These are phyloP conservation scores for Quercus cerris DNA, from an alignment of 306 rosid species.

Conservation along the genomic window DNA sequence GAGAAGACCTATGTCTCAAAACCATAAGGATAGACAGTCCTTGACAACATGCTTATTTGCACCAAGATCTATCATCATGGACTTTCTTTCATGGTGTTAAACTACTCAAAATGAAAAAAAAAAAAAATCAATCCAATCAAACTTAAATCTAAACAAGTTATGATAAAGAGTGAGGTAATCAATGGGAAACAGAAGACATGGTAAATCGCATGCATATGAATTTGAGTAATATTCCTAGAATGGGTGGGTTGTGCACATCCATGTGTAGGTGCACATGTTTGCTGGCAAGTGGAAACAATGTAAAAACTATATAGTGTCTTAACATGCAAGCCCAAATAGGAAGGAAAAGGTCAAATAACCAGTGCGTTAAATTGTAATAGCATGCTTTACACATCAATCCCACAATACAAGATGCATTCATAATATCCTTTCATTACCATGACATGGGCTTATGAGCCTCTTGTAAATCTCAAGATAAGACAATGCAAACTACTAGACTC, in stretches of 20 bases:
- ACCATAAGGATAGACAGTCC: neutral
- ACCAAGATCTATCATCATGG: neutral
- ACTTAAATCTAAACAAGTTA: neutral
- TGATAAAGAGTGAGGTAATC: neutral
- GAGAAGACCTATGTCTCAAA: too few relatives aligned
- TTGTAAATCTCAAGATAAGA: neutral
- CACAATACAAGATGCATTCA: neutral
- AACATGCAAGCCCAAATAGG: neutral
- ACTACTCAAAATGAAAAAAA: neutral
- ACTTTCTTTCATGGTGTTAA: neutral
- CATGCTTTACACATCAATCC: neutral
- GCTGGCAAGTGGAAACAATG: neutral
- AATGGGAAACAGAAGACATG: neutral
- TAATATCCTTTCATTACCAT: neutral
- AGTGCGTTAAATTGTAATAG: neutral
- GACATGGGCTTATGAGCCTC: neutral
- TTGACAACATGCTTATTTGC: neutral
- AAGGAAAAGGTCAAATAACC: neutral
- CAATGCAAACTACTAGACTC: neutral
- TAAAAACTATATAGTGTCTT: neutral
- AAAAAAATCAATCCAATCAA: neutral
- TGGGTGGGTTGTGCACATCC: neutral
- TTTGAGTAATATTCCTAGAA: neutral
- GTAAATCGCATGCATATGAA: neutral
- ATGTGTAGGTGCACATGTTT: neutral